These are phyloP conservation scores for Ophiostoma populinum DNA, from an alignment of 2,329 filamentous ascomycete species.

Conservation along the genomic window DNA sequence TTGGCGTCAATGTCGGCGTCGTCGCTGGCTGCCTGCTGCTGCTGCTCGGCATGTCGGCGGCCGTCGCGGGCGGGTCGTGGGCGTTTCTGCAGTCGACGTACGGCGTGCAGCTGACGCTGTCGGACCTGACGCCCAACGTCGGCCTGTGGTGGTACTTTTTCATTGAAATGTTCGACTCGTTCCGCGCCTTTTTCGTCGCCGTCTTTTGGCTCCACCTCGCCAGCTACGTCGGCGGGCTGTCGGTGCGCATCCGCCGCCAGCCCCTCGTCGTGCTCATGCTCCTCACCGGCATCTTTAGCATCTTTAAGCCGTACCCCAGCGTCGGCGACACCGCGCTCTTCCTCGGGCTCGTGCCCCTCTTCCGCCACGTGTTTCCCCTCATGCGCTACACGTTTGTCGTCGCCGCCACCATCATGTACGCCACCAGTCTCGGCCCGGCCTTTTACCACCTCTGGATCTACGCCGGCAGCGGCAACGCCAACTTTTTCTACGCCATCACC, in stretches of 20 bases:
- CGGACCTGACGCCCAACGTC: conserved; percentile 85
- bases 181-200: conserved; percentile 88
- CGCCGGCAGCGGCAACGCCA: conserved; percentile 91
- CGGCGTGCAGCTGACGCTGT: conserved; percentile 76
- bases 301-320: conserved; percentile 95
- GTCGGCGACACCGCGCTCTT: conserved; percentile 81
- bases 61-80: conserved; percentile 64
- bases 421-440: conserved; percentile 73
- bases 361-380: conserved; percentile 79
- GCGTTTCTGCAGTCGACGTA: conserved; percentile 81
- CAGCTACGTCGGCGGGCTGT: conserved; percentile 75
- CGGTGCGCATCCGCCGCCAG: conserved; percentile 65
- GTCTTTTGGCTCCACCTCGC: conserved; percentile 95
- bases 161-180: conserved; percentile 98
- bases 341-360: conserved; percentile 65
- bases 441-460: conserved; percentile 99
- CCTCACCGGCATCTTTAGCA: conserved; percentile 75
- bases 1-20: conserved; percentile 31
- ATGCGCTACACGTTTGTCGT: conserved; percentile 90
- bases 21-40: conserved; percentile 37
- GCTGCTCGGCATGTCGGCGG: conserved; percentile 54
- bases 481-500: conserved; percentile 98
- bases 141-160: conserved; percentile 99
- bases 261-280: conserved; percentile 72
- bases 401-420: conserved; percentile 68